Evolutionary conservation across 257 asterid genomes (phyloP), one percentile per base, ranked within the genome.

Genomic region (Nicotiana undulata): DNA sequence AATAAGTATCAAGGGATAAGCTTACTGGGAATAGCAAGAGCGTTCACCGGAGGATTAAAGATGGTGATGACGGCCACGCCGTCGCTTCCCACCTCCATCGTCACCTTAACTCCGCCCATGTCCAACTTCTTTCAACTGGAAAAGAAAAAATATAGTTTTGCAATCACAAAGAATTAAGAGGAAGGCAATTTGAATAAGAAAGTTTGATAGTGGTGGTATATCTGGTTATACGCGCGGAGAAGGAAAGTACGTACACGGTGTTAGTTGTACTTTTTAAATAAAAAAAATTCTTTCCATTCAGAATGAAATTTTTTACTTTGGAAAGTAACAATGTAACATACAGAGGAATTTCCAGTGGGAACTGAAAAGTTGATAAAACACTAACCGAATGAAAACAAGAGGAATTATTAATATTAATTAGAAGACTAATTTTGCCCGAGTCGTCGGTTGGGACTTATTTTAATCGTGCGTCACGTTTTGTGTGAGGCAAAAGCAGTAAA

Each of bases 11-110:
- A 20, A 53, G 24, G 64, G n/a, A 56, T 26, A 15, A 24, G 78
- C 90, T 86, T 86, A 96, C 98, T 88, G 68, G 92, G 80, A 68
- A 89, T 81, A 4, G 98, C 90, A 78, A 96, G 90, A 82, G 98
- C 92, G 76, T 96, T 94, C 67, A 94, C 99, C 0, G 99, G 98
- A 80, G 98, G 98, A 67, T 94, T 94, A 5, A 88, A 84, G 63
- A 96, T 85, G 86, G 98, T 88, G 90, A 96, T 79, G 68, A 94
- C 55, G 12, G 99, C 99, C 34, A 96, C 96, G 81, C 94, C 97
- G 82, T 96, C 99, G 90, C 40, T 63, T 28, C 97, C 99, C 52
- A 94, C 98, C 86, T 92, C 97, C 98, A 96, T 91, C n/a, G 87
- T 84, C 68, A 92, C 98, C 68, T 83, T 66, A 63, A 90, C 76